Conservation (phyloP, 805 yeast genomes). For the Barnettozyma salicaria region DNA sequence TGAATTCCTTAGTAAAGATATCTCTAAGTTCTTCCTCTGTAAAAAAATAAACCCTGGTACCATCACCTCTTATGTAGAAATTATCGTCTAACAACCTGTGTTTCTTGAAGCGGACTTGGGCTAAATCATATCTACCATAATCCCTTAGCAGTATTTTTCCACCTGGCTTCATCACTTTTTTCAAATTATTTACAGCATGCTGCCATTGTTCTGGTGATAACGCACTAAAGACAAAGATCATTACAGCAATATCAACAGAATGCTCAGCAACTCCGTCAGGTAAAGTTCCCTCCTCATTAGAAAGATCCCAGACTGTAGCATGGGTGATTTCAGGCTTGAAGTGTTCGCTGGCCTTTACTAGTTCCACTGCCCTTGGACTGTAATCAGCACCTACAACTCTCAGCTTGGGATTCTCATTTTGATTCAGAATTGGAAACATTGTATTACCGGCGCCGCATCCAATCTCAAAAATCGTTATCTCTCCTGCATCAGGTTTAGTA, state of each 20-base stretch:
- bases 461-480: constrained; percentile 73
- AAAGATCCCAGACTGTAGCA: constrained; percentile 94
- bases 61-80: constrained; percentile 95
- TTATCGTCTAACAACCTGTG: constrained; percentile 83
- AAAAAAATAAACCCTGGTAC: constrained; percentile 95
- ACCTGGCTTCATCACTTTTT: constrained; percentile 81
- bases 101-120: constrained; percentile 90
- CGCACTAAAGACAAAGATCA: constrained; percentile 93
- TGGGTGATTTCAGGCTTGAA: constrained; percentile 59
- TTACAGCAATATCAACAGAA: constrained; percentile 85
- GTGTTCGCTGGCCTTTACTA: constrained; percentile 60
- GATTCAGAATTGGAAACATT: constrained; percentile 79
- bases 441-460: constrained; percentile 99
- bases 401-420: constrained; percentile 74
- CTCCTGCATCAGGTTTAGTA: constrained; percentile 66
- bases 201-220: constrained; percentile 88
- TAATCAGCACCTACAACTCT: constrained; percentile 83
- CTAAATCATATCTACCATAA: constrained; percentile 92
- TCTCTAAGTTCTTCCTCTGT: constrained; percentile 84
- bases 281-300: constrained; percentile 62
- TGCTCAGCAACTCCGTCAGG: constrained; percentile 82
- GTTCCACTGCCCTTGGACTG: constrained; percentile 81
- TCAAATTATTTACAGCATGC: constrained; percentile 66
- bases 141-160: constrained; percentile 87
- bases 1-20: constrained; percentile 61